Conservation (phyloP, 2,329 filamentous ascomycete species). For the Sporothrix protearum region DNA sequence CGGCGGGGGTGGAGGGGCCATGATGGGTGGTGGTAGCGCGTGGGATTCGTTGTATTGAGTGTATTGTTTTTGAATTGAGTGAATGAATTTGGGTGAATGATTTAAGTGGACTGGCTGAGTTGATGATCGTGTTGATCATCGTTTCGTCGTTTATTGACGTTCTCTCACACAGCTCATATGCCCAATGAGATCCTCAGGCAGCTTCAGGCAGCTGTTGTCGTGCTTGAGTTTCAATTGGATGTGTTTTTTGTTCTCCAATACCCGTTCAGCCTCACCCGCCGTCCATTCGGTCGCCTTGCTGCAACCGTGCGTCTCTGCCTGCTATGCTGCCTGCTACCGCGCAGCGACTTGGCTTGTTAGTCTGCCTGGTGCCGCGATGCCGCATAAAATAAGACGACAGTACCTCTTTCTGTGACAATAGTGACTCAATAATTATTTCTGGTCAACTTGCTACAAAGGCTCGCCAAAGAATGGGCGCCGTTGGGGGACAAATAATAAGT, state of each 20-base stretch:
- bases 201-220: background rate
- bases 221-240: background rate
- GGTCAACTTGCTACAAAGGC: background rate
- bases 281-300: background rate
- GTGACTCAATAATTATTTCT: background rate
- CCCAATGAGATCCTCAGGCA: conserved; percentile 10
- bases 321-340: background rate
- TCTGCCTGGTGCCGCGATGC: background rate
- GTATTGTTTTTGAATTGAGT: background rate
- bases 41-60: background rate
- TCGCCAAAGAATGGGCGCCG: background rate
- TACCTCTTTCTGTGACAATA: background rate
- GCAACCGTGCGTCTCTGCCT: background rate
- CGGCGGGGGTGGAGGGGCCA: conserved; percentile 17
- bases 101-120: too few species aligned
- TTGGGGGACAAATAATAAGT: background rate
- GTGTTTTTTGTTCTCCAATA: background rate
- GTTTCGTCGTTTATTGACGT: background rate
- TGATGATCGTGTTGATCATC: background rate
- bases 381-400: background rate
- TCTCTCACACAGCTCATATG: background rate
- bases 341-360: background rate
- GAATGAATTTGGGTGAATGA: background rate
- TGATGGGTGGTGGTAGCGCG: background rate
- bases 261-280: background rate